Conservation (phyloP, 2,329 filamentous ascomycete genomes). For the Aspergillus costaricaensis region DNA sequence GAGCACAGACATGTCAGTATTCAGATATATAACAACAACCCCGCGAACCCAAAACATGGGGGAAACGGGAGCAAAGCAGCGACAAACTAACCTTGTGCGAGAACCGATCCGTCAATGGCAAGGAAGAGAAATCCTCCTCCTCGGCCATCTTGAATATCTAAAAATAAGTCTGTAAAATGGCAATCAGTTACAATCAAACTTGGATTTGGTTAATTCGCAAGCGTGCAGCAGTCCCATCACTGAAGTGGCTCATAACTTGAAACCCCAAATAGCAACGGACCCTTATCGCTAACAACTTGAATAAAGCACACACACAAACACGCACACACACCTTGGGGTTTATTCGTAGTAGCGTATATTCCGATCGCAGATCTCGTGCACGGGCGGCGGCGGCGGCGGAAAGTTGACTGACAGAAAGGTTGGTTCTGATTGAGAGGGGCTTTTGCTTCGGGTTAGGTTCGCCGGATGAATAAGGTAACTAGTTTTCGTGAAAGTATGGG, state of each 20-base stretch:
- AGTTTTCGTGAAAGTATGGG: neutral
- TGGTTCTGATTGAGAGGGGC: neutral
- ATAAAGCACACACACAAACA: neutral
- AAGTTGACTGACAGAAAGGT: constrained; percentile 12
- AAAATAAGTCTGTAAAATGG: neutral
- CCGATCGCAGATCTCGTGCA: constrained; percentile 22
- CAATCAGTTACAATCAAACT: constrained; percentile 7
- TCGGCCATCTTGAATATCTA: constrained; percentile 42
- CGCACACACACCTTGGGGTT: constrained; percentile 17
- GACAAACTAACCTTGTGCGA: constrained; percentile 42
- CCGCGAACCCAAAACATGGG: neutral
- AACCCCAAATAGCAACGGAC: neutral
- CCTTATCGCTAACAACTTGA: neutral
- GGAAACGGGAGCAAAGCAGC: neutral
- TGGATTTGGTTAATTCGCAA: neutral
- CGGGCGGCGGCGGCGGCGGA: constrained; percentile 7
- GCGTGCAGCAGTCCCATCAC: too few relatives aligned
- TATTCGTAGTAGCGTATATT: constrained; percentile 10
- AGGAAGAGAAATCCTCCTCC: constrained; percentile 47
- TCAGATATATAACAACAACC: neutral
- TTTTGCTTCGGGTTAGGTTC: too few relatives aligned
- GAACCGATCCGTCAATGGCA: constrained; percentile 46
- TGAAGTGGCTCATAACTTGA: too few relatives aligned
- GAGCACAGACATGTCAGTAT: constrained; percentile 22
- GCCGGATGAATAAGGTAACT: too few relatives aligned